Evolutionary conservation across 2,329 filamentous ascomycete genomes (phyloP).

Genomic region (Incumbomyces delicatus): DNA sequence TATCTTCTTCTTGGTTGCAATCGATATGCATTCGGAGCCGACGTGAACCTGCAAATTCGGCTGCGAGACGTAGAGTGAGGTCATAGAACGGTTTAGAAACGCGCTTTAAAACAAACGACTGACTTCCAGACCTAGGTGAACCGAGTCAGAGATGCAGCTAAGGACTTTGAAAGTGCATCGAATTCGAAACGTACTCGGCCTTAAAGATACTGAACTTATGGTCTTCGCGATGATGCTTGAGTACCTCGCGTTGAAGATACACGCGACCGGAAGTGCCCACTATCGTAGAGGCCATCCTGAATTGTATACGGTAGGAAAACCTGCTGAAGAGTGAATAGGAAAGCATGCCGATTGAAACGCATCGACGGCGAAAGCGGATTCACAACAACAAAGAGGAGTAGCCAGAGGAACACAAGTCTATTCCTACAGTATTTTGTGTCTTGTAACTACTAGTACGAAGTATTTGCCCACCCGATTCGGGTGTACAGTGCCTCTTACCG

Average conservation of each 20-base stretch:
- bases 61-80: constrained; percentile 25
- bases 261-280: constrained; percentile 20
- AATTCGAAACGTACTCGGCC: constrained; percentile 23
- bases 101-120: constrained; percentile 28
- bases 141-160: constrained; percentile 13
- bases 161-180: constrained; percentile 8
- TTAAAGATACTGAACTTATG: constrained; percentile 25
- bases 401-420: no score
- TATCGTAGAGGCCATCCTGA: constrained; percentile 28
- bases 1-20: constrained; percentile 25
- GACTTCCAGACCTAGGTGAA: constrained; percentile 23
- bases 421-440: no score
- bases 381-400: no score
- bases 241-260: constrained; percentile 26
- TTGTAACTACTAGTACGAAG: no score
- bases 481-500: no score
- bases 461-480: no score
- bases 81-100: constrained; percentile 25
- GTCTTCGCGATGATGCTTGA: constrained; percentile 24
- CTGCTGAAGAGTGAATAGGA: no score
- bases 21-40: constrained; percentile 30
- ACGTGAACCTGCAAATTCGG: constrained; percentile 24
- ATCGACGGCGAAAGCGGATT: no score
- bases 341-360: no score
- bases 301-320: constrained; percentile 14